Percentiles rank a stretch among this genome's conserved stretches.
Evolutionary conservation across 1,139 yeast species (phyloP).

Genomic region (Lodderomyces pseudojiufengensis): DNA sequence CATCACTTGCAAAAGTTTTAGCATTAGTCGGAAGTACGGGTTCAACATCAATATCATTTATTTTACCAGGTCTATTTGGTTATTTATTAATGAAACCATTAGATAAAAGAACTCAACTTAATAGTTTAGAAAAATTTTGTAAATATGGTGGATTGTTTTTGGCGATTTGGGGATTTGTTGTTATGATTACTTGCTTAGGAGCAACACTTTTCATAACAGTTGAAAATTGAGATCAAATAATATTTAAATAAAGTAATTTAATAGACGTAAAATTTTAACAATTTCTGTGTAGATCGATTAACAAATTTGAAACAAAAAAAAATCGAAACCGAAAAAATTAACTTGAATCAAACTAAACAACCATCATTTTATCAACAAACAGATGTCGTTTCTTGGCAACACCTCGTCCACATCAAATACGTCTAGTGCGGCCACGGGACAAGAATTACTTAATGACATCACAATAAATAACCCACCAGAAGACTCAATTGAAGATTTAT

Average conservation of each 20-base stretch:
- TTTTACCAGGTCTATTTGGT: slow-evolving; percentile 89
- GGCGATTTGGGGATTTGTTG: slow-evolving; percentile 70
- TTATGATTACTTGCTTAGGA: slow-evolving; percentile 74
- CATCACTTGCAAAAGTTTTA: slow-evolving; percentile 77
- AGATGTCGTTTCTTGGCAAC: slow-evolving; percentile 29
- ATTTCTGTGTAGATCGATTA: too few relatives aligned
- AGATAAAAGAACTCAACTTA: slow-evolving; percentile 27
- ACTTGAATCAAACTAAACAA: background rate
- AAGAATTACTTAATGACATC: slow-evolving; percentile 72
- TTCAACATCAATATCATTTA: slow-evolving; percentile 88
- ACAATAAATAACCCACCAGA: slow-evolving; percentile 84
- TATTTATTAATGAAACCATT: slow-evolving; percentile 55
- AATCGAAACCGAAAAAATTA: background rate
- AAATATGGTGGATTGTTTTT: slow-evolving; percentile 60
- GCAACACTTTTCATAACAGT: slow-evolving; percentile 57
- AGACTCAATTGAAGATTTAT: slow-evolving; percentile 82
- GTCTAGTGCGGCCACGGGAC: slow-evolving; percentile 52
- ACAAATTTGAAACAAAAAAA: background rate
- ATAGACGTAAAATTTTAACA: too few relatives aligned
- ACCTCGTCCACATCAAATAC: slow-evolving; percentile 15
- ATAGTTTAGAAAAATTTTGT: slow-evolving; percentile 37
- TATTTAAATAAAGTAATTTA: too few relatives aligned
- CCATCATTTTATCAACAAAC: background rate
- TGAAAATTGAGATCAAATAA: background rate
- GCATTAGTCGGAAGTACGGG: slow-evolving; percentile 97